Conservation (phyloP, 176 grass and related monocot genomes). For the Lolium rigidum region DNA sequence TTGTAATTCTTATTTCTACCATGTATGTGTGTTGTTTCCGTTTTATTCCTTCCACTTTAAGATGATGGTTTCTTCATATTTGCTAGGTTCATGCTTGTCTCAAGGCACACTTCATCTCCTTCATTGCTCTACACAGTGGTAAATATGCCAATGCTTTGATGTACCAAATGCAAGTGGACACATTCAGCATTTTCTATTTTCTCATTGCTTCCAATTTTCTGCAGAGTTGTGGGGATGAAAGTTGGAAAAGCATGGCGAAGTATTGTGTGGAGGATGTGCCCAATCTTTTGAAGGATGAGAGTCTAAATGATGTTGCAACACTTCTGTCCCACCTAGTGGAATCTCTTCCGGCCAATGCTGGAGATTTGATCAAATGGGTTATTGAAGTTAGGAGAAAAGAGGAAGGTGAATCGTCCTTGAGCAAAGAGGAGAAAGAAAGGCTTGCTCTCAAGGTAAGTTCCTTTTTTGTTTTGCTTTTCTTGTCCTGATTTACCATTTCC, state of each 20-base stretch:
- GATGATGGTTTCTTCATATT: constrained; percentile 26
- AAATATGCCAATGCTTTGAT: constrained; percentile 32
- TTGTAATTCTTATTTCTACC: not conserved
- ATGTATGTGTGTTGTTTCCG: not conserved
- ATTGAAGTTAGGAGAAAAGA: constrained; percentile 89
- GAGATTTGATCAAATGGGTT: constrained; percentile 85
- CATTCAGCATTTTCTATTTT: not conserved
- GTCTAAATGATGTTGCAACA: constrained; percentile 44
- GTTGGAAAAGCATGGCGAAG: constrained; percentile 70
- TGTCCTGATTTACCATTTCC: not conserved
- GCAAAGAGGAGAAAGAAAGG: constrained; percentile 74
- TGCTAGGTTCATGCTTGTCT: constrained; percentile 90
- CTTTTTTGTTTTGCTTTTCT: constrained; percentile 23
- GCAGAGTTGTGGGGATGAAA: constrained; percentile 77
- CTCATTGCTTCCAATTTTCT: constrained; percentile 25
- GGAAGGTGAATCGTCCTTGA: constrained; percentile 61
- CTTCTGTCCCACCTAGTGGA: constrained; percentile 59
- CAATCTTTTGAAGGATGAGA: constrained; percentile 64
- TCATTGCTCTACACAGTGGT: constrained; percentile 84
- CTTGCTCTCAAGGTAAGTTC: constrained; percentile 56
- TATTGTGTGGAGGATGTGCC: constrained; percentile 73
- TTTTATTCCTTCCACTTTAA: not conserved
- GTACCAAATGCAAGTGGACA: not conserved
- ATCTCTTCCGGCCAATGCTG: constrained; percentile 72
- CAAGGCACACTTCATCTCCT: constrained; percentile 55